phyloP scores from a whole-genome alignment of 371 early-diverging fungal genomes.

The Dichotomocladium elegans region DNA sequence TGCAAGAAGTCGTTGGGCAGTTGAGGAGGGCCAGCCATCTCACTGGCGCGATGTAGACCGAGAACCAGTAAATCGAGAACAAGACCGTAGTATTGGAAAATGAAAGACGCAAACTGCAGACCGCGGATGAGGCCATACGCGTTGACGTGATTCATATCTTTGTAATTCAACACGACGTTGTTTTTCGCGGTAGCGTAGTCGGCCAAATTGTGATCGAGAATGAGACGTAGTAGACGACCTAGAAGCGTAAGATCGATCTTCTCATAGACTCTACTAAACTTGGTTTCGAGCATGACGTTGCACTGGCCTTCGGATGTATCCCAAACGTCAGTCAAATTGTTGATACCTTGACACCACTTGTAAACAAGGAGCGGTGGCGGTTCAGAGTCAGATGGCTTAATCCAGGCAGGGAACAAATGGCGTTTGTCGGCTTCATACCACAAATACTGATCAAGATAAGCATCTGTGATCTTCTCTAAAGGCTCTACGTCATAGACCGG shows the following conservation, averaged over 20 bases:
- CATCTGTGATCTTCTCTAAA: constrained; percentile 98
- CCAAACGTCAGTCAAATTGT: constrained; percentile 96
- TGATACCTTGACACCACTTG: constrained; percentile 98
- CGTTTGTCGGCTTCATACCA: constrained; percentile 95
- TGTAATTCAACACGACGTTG: constrained; percentile 95
- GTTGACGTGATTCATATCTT: constrained; percentile 99
- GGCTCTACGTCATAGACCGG: constrained; percentile 98
- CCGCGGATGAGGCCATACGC: constrained; percentile 97
- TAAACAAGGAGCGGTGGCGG: constrained; percentile 95
- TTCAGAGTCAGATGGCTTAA: constrained; percentile 97
- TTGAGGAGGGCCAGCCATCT: constrained; percentile 95
- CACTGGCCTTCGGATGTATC: constrained; percentile 88
- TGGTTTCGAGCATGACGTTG: constrained; percentile 94
- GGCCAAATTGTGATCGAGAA: constrained; percentile 97
- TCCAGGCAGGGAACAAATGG: constrained; percentile 95
- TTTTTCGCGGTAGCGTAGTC: constrained; percentile 99
- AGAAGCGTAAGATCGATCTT: constrained; percentile 98
- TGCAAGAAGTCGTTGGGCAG: constrained; percentile 97
- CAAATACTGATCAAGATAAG: constrained; percentile 97
- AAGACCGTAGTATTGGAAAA: constrained; percentile 97
- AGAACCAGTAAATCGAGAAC: constrained; percentile 95
- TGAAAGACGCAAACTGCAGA: constrained; percentile 96
- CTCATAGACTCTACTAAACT: constrained; percentile 88
- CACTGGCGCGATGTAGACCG: constrained; percentile 92
- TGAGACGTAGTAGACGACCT: constrained; percentile 90